phyloP scores from a whole-genome alignment of 2,329 filamentous ascomycete genomes.

The Penicillium paneum region DNA sequence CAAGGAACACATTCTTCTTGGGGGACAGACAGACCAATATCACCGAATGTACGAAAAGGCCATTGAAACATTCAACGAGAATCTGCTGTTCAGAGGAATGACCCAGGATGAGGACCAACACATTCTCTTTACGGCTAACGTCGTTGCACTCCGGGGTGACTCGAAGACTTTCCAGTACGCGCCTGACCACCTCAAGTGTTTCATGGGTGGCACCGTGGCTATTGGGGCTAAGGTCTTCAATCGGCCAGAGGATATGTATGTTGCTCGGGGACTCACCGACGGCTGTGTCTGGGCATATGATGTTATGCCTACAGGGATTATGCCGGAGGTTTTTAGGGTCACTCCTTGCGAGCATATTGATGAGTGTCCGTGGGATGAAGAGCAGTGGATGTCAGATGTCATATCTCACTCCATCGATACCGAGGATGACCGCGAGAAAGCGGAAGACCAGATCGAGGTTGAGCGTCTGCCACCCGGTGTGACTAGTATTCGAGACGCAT shows the following conservation, averaged over 20 bases:
- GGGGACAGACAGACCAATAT: conserved; percentile 42
- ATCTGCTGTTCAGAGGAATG: conserved; percentile 47
- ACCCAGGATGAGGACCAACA: conserved; percentile 36
- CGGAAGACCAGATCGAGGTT: conserved; percentile 19
- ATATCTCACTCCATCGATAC: conserved; percentile 19
- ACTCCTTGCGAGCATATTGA: conserved; percentile 47
- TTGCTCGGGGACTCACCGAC: conserved; percentile 57
- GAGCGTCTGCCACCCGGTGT: conserved; percentile 29
- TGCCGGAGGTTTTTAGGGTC: conserved; percentile 58
- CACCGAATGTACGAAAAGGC: conserved; percentile 43
- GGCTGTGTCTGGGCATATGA: conserved; percentile 63
- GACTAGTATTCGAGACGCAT: conserved; percentile 24
- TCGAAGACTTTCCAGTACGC: conserved; percentile 32
- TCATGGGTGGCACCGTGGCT: conserved; percentile 60
- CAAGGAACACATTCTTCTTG: conserved; percentile 48
- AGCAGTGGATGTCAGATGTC: conserved; percentile 34
- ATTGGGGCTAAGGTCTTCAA: conserved; percentile 58
- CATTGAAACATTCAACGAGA: conserved; percentile 39
- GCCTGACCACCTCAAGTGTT: conserved; percentile 59
- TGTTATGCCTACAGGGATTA: conserved; percentile 55
- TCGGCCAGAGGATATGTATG: conserved; percentile 52
- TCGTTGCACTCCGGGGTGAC: conserved; percentile 18
- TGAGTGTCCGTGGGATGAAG: conserved; percentile 54
- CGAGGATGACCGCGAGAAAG: conserved; percentile 17
- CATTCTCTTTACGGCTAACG: conserved; percentile 42